These are phyloP conservation scores for Spencermartinsiella ligniputridi DNA, from an alignment of 1,139 yeast species.

Conservation along the genomic window DNA sequence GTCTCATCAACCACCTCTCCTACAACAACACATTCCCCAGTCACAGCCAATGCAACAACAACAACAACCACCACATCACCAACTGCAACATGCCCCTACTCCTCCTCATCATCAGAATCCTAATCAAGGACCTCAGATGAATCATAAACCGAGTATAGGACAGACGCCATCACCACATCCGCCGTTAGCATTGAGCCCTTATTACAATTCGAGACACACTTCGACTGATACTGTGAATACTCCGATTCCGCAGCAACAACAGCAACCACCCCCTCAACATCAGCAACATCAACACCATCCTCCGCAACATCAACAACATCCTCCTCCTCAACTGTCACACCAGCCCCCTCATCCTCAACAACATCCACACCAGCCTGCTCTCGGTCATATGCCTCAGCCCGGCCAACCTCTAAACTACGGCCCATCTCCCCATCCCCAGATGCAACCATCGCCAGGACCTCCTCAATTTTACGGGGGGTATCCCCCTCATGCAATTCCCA, in stretches of 20 bases:
- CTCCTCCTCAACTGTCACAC: neutral
- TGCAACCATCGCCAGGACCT: neutral
- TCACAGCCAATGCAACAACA: constrained; percentile 1
- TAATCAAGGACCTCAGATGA: too few species aligned
- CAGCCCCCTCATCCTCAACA: neutral
- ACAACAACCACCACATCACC: neutral
- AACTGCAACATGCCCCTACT: too few species aligned
- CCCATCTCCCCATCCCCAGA: neutral
- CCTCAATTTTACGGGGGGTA: neutral
- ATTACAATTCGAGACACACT: neutral
- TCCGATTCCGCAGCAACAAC: neutral
- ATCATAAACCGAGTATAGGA: neutral
- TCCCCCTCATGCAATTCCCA: neutral
- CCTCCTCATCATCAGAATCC: too few species aligned
- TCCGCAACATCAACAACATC: neutral
- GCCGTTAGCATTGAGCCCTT: neutral
- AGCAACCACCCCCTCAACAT: neutral
- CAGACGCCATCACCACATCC: neutral
- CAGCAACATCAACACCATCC: neutral
- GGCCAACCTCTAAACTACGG: neutral
- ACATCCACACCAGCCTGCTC: neutral
- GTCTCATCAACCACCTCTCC: neutral
- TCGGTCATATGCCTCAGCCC: neutral
- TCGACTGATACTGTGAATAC: neutral
- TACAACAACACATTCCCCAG: neutral